These are phyloP conservation scores for Jaminaea rosea DNA, from an alignment of 1,284 basidiomycete genomes.

Conservation along the genomic window DNA sequence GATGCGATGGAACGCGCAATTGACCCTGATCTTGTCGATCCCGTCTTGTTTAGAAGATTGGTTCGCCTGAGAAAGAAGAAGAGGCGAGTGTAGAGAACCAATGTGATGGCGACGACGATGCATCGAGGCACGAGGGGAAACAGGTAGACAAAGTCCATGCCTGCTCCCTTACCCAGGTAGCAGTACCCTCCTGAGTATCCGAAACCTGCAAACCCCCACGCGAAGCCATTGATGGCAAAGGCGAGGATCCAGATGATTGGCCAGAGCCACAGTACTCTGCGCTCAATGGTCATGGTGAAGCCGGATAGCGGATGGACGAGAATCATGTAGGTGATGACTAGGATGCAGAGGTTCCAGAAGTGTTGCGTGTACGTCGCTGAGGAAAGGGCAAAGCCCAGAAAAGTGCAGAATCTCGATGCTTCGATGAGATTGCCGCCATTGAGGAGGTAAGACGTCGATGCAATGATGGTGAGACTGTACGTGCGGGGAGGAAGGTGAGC, in stretches of 20 bases:
- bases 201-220: constrained; percentile 22
- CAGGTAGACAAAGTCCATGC: constrained; percentile 18
- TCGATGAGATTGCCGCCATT: constrained; percentile 19
- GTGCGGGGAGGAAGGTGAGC: background rate
- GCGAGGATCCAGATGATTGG: constrained; percentile 29
- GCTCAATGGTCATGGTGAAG: constrained; percentile 27
- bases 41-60: constrained; percentile 25
- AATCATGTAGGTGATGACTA: constrained; percentile 38
- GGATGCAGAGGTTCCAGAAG: constrained; percentile 37
- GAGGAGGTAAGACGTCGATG: constrained; percentile 21
- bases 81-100: constrained; percentile 38
- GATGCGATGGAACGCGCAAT: no score
- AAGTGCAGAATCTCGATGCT: constrained; percentile 15
- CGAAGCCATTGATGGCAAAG: constrained; percentile 20
- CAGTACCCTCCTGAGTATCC: constrained; percentile 33
- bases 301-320: constrained; percentile 30
- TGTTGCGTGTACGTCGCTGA: constrained; percentile 34
- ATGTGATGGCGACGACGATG: constrained; percentile 26
- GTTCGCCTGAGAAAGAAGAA: constrained; percentile 39
- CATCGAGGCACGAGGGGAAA: constrained; percentile 28
- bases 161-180: constrained; percentile 10
- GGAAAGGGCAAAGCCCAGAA: constrained; percentile 26
- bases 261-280: constrained; percentile 30
- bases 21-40: no score
- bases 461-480: constrained; percentile 21